A percentile compares a stretch with the other conserved stretches of the same genome.
Conservation (phyloP, 495 filamentous ascomycete species). For the Talaromyces stipitatus region DNA sequence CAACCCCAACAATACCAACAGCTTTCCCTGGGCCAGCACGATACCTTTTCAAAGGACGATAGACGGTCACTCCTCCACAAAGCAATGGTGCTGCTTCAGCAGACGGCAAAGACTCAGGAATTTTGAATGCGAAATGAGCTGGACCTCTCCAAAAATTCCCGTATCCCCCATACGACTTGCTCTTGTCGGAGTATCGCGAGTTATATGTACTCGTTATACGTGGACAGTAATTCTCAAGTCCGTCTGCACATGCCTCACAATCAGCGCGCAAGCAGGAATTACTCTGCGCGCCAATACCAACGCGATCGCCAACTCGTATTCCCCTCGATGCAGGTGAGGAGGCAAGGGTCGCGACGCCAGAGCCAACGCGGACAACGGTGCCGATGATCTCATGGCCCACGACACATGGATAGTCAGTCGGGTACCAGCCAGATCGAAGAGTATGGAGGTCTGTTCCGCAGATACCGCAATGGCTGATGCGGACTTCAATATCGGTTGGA, state of each 20-base stretch:
- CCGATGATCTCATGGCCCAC: slow-evolving; percentile 87
- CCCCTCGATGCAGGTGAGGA: slow-evolving; percentile 43
- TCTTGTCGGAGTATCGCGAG: slow-evolving; percentile 48
- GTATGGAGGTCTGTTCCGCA: slow-evolving; percentile 76
- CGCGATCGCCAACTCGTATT: slow-evolving; percentile 71
- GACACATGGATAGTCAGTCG: slow-evolving; percentile 61
- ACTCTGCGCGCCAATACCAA: slow-evolving; percentile 79
- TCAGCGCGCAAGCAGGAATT: slow-evolving; percentile 56
- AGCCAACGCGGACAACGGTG: slow-evolving; percentile 60
- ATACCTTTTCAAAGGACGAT: slow-evolving; percentile 61
- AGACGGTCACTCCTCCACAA: slow-evolving; percentile 78
- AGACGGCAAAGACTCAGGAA: slow-evolving; percentile 53
- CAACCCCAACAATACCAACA: slow-evolving; percentile 78
- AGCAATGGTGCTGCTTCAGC: slow-evolving; percentile 74
- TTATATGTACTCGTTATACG: slow-evolving; percentile 65
- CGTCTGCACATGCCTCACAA: slow-evolving; percentile 61
- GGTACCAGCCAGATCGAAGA: slow-evolving; percentile 65
- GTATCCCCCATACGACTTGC: slow-evolving; percentile 61
- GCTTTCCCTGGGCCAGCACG: slow-evolving; percentile 71
- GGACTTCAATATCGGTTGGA: slow-evolving; percentile 58
- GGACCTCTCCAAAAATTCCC: slow-evolving; percentile 64
- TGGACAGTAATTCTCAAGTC: slow-evolving; percentile 60
- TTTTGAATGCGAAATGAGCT: slow-evolving; percentile 68
- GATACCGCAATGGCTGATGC: slow-evolving; percentile 72
- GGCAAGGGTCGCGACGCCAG: slow-evolving; percentile 15